These are phyloP conservation scores for Camellia japonica DNA, from an alignment of 148 eudicot species.

Conservation along the genomic window DNA sequence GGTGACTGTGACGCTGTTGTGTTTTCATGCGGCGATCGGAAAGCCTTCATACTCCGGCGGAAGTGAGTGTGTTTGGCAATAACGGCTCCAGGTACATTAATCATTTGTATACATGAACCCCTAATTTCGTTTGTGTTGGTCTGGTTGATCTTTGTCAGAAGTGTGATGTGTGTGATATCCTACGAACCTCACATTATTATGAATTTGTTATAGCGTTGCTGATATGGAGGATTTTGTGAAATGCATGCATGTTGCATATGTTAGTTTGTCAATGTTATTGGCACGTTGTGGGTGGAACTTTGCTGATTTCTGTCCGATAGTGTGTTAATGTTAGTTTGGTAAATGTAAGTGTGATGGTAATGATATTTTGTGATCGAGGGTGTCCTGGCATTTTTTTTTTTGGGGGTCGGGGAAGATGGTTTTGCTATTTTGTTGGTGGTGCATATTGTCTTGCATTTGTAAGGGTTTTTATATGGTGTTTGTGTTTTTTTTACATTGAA, in stretches of 20 bases:
- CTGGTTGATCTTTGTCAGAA: too few relatives aligned
- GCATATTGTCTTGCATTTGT: too few relatives aligned
- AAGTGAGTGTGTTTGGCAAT: too few relatives aligned
- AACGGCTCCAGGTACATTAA: background rate
- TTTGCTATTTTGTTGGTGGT: too few relatives aligned
- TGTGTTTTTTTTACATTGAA: background rate
- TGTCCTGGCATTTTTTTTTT: background rate
- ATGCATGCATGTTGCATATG: background rate
- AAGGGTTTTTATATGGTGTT: background rate
- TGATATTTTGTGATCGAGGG: background rate
- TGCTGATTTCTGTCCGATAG: background rate
- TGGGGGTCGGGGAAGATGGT: background rate
- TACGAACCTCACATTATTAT: background rate
- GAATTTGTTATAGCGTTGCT: background rate
- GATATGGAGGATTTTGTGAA: background rate
- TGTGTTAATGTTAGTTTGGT: too few relatives aligned
- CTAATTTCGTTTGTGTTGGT: too few relatives aligned
- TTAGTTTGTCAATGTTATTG: background rate
- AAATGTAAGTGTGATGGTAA: background rate
- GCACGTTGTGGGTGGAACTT: too few relatives aligned
- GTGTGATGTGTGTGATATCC: background rate
- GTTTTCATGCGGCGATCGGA: too few relatives aligned
- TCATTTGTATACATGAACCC: background rate
- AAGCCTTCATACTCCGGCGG: too few relatives aligned
- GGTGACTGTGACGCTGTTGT: too few relatives aligned